Evolutionary conservation across 164 flowering plant species (phyloP).

Genomic region (Stephania cephalantha): DNA sequence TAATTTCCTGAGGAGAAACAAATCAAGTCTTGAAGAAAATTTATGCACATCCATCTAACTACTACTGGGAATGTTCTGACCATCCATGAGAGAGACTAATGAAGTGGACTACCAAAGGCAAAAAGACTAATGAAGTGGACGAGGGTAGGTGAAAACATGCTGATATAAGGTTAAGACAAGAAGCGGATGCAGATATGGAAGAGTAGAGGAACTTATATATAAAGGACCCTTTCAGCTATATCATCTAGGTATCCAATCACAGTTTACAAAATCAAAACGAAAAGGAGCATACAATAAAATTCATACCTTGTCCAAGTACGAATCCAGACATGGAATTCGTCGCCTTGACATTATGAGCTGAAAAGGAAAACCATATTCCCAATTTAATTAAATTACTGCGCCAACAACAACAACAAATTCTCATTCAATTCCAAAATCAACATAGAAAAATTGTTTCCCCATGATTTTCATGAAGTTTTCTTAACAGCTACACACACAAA

Average conservation of each 20-base stretch:
- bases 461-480: too few species aligned
- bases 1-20: neutral
- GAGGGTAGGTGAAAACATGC: neutral
- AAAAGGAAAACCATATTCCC: constrained; percentile 15
- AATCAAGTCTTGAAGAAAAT: neutral
- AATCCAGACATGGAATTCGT: constrained; percentile 95
- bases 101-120: neutral
- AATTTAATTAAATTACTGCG: neutral
- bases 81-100: neutral
- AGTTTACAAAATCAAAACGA: too few species aligned
- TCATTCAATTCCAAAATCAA: neutral
- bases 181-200: neutral
- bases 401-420: neutral
- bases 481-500: neutral
- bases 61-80: neutral
- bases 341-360: constrained; percentile 96
- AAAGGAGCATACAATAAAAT: neutral
- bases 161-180: neutral
- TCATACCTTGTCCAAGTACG: constrained; percentile 86
- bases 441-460: neutral
- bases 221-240: neutral
- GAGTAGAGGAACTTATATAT: neutral
- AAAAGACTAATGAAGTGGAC: neutral
- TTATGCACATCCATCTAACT: neutral
- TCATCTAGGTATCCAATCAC: neutral